Base-by-base conservation (phyloP, 2,329 filamentous ascomycete species). In the Arachnopeziza araneosa region DNA sequence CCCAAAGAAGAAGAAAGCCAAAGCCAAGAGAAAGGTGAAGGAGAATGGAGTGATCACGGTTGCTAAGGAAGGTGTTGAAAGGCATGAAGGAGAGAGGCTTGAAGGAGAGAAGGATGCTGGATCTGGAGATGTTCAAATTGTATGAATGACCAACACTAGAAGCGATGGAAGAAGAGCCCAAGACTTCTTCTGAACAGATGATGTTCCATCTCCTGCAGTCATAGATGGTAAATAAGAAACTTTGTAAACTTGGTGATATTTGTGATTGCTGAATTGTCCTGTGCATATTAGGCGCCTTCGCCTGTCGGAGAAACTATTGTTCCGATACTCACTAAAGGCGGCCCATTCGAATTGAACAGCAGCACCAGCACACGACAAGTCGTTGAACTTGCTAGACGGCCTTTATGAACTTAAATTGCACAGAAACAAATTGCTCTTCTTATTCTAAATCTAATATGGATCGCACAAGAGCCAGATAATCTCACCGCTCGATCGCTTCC, bases 381-480 rank as follows among this genome's bases (percentile, higher is more conserved):
- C 23, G 24, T 48, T 44, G 36, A 44, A 8, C 12, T 44, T 12
- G 12, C 36, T 17, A 19, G 36, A 12, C 12, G 36, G 36, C 17
- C 17, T 44, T 12, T 44, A 44, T 44, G 36, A 44, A 5, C 36
- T 14, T 44, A 4, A 44, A 44, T 14, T 44, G 17, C 36, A 44
- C 36, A 44, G 17, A 14, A 44, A 17, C 36, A 12, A 14, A 36
- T 24, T 57, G 55, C 55, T 24, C 36, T 44, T 44, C 26, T 55
- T 50, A 36, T 48, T 48, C 52, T 32, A 50, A 32, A 23, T 10
- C 6, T 50, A 58, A 14, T 17, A 61, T 63, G 59, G 57, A 60
- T 5, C n/a, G n/a, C 51, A 59, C 36, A 12, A 44, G 36, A 17
- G 36, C 12, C 12, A 44, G 6, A 14, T 44, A 44, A 19, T 14